Base-by-base conservation (phyloP, 1,139 yeast genomes). In the Pichia sp. region DNA sequence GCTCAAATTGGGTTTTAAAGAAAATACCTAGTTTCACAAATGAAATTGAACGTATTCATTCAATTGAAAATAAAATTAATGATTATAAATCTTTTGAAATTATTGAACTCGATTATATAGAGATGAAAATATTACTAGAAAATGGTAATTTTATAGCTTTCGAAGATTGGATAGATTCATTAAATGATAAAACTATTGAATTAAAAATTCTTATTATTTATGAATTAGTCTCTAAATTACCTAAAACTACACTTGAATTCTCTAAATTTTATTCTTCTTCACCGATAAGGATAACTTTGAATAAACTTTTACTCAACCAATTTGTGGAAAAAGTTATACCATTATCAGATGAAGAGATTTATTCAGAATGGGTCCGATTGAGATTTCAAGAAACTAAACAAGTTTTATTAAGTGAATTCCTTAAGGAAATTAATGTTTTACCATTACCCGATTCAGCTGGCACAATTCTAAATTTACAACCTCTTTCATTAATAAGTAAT, bases 381-480 rank as follows among this genome's bases (percentile, higher is more conserved):
- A 19, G 35, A 12, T 14, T 32, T 12, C 35, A 32, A n/a, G 35
- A 32, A 9, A 32, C 25, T 25, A 32, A 32, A 32, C 35, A 18
- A 7, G 21, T 32, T 7, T n/a, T 32, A 10, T 18, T 32, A n/a
- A 15, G 20, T 11, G 18, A 15, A 10, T 7, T 30, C 5, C 32
- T 30, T 9, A 14, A 15, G 6, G 21, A 30, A 6, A 8, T 30
- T 9, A 21, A 21, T 9, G 22, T 30, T 3, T n/a, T 10, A 10
- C 9, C 10, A 22, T 22, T 10, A 8, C 24, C 10, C 10, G 24
- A 22, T 8, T 22, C 24, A 8, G 24, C 24, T 8, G 24, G 24
- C 7, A 10, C n/a, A n/a, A n/a, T n/a, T n/a, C n/a, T n/a, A n/a
- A n/a, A n/a, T n/a, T n/a, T n/a, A n/a, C n/a, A n/a, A n/a, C n/a